These are phyloP conservation scores for Omphalea diandra DNA, from an alignment of 441 rosid species.

Conservation along the genomic window DNA sequence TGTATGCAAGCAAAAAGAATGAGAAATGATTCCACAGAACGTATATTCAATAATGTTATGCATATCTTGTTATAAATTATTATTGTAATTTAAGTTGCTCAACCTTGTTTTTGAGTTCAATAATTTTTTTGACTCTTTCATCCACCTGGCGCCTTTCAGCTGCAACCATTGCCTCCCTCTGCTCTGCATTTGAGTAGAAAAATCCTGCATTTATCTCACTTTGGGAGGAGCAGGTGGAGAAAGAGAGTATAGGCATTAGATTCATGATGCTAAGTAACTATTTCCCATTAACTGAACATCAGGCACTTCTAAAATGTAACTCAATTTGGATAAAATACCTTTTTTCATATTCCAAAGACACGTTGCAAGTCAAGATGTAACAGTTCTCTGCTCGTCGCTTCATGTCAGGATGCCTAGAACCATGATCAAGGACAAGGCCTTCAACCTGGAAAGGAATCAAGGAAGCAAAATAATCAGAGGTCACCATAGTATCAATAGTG, in stretches of 20 bases:
- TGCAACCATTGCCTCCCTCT: conserved; percentile 96
- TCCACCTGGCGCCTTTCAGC: conserved; percentile 92
- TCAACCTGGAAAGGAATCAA: conserved; percentile 57
- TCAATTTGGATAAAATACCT: conserved; percentile 47
- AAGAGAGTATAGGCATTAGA: conserved; percentile 25
- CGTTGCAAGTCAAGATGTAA: conserved; percentile 91
- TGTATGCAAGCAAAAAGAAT: conserved; percentile 32
- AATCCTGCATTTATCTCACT: conserved; percentile 98
- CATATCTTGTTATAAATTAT: neutral
- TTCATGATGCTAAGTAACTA: conserved; percentile 10
- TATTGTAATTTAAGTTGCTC: neutral
- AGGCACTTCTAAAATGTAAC: neutral
- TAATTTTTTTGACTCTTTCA: conserved; percentile 76
- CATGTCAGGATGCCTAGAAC: conserved; percentile 99
- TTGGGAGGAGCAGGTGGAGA: no score
- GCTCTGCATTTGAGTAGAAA: conserved; percentile 98
- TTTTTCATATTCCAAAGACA: conserved; percentile 92
- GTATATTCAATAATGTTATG: neutral
- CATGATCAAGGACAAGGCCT: conserved; percentile 98
- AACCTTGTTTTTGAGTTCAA: conserved; percentile 87
- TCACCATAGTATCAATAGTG: neutral
- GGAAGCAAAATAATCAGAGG: neutral
- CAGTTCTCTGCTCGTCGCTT: conserved; percentile 96
- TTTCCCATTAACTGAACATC: neutral
- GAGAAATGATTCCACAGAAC: neutral